phyloP scores from a whole-genome alignment of 441 rosid genomes.

The Bocquillonia castaneifolia region DNA sequence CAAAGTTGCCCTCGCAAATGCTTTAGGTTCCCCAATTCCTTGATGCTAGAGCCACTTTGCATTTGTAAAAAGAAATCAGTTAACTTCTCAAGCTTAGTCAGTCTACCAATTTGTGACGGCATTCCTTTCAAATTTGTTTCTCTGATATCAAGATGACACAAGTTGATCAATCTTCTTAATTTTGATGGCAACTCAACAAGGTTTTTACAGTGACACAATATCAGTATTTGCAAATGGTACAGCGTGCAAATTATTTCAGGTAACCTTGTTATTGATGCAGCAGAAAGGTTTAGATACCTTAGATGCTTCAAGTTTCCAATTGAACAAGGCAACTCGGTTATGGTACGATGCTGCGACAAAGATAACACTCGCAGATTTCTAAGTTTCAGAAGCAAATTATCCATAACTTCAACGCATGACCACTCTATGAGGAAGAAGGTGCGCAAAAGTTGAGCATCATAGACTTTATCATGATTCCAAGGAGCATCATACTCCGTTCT shows the following conservation, averaged over 20 bases:
- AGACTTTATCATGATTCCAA: too few relatives aligned
- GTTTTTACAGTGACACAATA: slow-evolving; percentile 1
- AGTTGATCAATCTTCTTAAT: slow-evolving; percentile 18
- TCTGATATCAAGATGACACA: slow-evolving; percentile 16
- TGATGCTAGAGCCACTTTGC: slow-evolving; percentile 15
- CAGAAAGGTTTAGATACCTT: slow-evolving; percentile 8
- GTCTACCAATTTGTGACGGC: slow-evolving; percentile 19
- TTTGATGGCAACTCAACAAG: slow-evolving; percentile 21
- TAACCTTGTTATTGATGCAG: slow-evolving; percentile 1
- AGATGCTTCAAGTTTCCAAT: slow-evolving; percentile 12
- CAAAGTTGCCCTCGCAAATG: slow-evolving; percentile 18
- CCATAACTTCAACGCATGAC: too few relatives aligned
- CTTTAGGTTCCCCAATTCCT: slow-evolving; percentile 21
- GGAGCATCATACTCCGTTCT: too few relatives aligned
- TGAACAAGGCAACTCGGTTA: slow-evolving; percentile 5
- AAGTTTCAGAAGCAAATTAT: background rate
- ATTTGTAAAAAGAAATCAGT: slow-evolving; percentile 16
- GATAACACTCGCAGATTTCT: background rate
- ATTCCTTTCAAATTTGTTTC: slow-evolving; percentile 5
- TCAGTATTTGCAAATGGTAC: slow-evolving; percentile 12
- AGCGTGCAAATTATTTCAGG: slow-evolving; percentile 6
- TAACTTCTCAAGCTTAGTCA: slow-evolving; percentile 14
- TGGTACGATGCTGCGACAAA: background rate
- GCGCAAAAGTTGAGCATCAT: too few relatives aligned
- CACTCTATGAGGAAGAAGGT: too few relatives aligned